Conservation (phyloP, 1,284 basidiomycete genomes). For the Pyrrhoderma lamaoense region DNA sequence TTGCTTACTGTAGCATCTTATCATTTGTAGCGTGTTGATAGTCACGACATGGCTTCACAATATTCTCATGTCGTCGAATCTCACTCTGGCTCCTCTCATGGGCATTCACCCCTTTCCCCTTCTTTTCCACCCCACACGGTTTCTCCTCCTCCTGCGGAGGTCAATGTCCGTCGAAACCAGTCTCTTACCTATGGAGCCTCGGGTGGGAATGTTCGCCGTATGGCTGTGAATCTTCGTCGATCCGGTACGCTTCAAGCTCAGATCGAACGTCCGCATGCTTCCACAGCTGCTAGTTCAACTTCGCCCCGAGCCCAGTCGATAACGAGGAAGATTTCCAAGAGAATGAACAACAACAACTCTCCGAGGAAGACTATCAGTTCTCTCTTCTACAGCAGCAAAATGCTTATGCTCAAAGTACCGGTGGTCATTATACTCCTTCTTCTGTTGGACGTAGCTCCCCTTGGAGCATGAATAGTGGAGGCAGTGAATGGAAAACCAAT, state of each 20-base stretch:
- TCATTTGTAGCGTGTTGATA: constrained; percentile 21
- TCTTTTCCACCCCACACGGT: constrained; percentile 50
- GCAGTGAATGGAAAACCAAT: constrained; percentile 45
- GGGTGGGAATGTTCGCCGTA: constrained; percentile 37
- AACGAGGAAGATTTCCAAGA: constrained; percentile 53
- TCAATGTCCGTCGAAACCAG: constrained; percentile 68
- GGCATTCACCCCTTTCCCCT: constrained; percentile 50
- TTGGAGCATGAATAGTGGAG: constrained; percentile 44
- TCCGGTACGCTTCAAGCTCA: constrained; percentile 66
- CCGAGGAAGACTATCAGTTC: constrained; percentile 37
- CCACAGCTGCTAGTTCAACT: constrained; percentile 28
- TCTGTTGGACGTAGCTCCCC: constrained; percentile 58
- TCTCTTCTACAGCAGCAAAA: constrained; percentile 21
- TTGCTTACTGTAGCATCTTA: not conserved
- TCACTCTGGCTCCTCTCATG: constrained; percentile 31
- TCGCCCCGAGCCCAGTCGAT: constrained; percentile 40
- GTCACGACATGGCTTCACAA: constrained; percentile 32
- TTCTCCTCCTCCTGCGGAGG: constrained; percentile 61
- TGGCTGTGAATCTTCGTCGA: constrained; percentile 45
- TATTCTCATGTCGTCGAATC: constrained; percentile 46
- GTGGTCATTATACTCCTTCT: constrained; percentile 45
- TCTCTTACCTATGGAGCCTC: constrained; percentile 65
- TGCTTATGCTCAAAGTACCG: constrained; percentile 28
- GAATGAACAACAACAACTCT: constrained; percentile 41
- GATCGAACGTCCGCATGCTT: constrained; percentile 25